Conservation (phyloP, 2,329 filamentous ascomycete species). For the Beauveria rudraprayagi region DNA sequence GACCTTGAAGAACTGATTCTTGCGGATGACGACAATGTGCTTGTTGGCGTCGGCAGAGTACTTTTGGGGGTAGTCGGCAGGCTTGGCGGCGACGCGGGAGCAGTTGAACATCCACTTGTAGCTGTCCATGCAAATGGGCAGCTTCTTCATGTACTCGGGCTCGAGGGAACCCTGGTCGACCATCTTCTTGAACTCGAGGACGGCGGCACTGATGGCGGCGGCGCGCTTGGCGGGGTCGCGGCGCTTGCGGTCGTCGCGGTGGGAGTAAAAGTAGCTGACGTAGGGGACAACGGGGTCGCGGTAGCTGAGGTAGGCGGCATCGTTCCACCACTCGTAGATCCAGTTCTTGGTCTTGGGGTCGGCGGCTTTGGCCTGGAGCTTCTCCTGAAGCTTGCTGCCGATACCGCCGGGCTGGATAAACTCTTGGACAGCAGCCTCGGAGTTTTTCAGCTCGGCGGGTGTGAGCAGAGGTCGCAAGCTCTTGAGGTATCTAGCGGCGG, state of each 20-base stretch:
- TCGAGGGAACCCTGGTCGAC: slow-evolving; percentile 78
- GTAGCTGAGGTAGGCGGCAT: slow-evolving; percentile 84
- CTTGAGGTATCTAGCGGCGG: slow-evolving; percentile 71
- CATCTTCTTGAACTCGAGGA: slow-evolving; percentile 88
- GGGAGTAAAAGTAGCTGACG: slow-evolving; percentile 99
- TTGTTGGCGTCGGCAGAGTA: slow-evolving; percentile 67
- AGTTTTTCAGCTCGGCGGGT: slow-evolving; percentile 58
- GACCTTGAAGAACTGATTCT: slow-evolving; percentile 97
- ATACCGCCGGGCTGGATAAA: slow-evolving; percentile 83
- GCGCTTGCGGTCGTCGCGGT: slow-evolving; percentile 83
- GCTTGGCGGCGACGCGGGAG: slow-evolving; percentile 74
- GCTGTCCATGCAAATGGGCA: slow-evolving; percentile 96
- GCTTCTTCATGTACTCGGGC: slow-evolving; percentile 97
- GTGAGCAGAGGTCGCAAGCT: slow-evolving; percentile 68
- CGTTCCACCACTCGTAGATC: slow-evolving; percentile 98
- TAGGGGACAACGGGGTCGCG: slow-evolving; percentile 95
- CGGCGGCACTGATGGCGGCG: slow-evolving; percentile 77
- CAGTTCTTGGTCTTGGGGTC: slow-evolving; percentile 83
- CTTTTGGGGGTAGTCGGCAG: slow-evolving; percentile 76
- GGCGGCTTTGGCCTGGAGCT: slow-evolving; percentile 69
- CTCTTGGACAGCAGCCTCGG: slow-evolving; percentile 75
- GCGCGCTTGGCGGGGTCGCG: slow-evolving; percentile 87
- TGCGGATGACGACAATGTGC: slow-evolving; percentile 83
- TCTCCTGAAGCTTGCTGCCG: slow-evolving; percentile 79
- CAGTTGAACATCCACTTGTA: slow-evolving; percentile 99